Percentiles rank a stretch among this genome's conserved stretches.
Conservation (phyloP, 2,329 filamentous ascomycete genomes). For the Leptographium lundbergii region DNA sequence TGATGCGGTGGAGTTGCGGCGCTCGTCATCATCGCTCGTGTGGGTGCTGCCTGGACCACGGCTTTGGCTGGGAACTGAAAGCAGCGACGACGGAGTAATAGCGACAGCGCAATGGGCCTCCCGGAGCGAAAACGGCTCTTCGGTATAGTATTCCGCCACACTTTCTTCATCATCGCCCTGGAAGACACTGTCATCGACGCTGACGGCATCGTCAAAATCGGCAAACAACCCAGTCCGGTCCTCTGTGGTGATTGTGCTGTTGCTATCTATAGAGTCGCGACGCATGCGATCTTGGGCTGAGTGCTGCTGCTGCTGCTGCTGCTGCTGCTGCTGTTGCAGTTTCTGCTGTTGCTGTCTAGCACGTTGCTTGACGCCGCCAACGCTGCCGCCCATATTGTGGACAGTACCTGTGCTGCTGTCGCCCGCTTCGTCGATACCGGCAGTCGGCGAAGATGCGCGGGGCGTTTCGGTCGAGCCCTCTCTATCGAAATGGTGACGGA, state of each 20-base stretch:
- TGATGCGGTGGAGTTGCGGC: conserved; percentile 30
- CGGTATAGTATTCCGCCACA: conserved; percentile 42
- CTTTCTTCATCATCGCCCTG: conserved; percentile 58
- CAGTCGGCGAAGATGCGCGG: conserved; percentile 31
- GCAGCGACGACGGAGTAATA: not conserved
- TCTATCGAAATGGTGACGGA: conserved; percentile 12
- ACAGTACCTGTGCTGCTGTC: not conserved
- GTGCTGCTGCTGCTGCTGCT: conserved; percentile 18
- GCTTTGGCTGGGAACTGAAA: conserved; percentile 14
- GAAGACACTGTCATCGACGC: conserved; percentile 52
- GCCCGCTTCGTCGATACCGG: conserved; percentile 21
- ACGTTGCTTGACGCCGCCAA: conserved; percentile 29
- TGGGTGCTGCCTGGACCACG: conserved; percentile 11
- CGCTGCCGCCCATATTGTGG: not conserved
- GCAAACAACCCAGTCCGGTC: conserved; percentile 37
- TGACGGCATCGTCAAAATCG: conserved; percentile 49
- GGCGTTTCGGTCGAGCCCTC: conserved; percentile 18
- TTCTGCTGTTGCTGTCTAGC: conserved; percentile 21
- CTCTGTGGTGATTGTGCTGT: conserved; percentile 44
- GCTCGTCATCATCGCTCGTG: conserved; percentile 27
- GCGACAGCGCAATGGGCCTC: conserved; percentile 10
- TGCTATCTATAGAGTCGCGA: conserved; percentile 45
- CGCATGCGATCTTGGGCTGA: conserved; percentile 30
- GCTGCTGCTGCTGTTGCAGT: conserved; percentile 19
- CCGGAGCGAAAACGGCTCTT: conserved; percentile 25